A percentile compares a stretch with the other conserved stretches of the same genome.
phyloP scores from a whole-genome alignment of 441 rosid species.

The Viola pubescens region DNA sequence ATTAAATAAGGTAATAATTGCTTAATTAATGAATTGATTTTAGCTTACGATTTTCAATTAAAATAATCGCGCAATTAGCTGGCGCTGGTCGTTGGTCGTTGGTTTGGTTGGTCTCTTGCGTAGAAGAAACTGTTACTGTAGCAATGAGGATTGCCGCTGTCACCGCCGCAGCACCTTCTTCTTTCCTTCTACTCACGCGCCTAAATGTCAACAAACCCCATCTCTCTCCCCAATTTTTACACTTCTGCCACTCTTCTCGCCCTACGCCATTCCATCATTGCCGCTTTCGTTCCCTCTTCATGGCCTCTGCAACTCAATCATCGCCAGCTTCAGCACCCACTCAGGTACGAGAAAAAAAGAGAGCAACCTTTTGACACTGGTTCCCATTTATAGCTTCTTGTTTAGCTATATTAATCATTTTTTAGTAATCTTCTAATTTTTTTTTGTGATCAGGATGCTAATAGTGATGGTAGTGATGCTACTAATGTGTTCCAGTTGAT shows the following conservation, averaged over 20 bases:
- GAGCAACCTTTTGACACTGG: background rate
- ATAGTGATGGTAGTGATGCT: slow-evolving; percentile 37
- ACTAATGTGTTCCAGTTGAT: slow-evolving; percentile 55
- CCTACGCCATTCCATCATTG: slow-evolving; percentile 14
- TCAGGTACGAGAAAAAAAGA: slow-evolving; percentile 26
- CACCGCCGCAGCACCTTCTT: background rate
- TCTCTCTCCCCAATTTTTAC: slow-evolving; percentile 23
- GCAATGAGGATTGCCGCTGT: slow-evolving; percentile 22
- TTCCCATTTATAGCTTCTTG: slow-evolving; percentile 4
- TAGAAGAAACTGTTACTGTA: no score
- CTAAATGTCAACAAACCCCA: slow-evolving; percentile 15
- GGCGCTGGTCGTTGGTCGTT: slow-evolving; percentile 1
- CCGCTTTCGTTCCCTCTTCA: slow-evolving; percentile 23
- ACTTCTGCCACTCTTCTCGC: slow-evolving; percentile 23
- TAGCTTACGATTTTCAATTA: background rate
- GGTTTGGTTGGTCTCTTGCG: no score
- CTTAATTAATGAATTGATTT: no score
- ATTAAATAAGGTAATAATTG: no score
- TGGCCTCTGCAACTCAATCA: slow-evolving; percentile 65
- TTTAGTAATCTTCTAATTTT: slow-evolving; percentile 4
- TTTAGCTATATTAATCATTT: background rate
- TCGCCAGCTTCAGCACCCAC: slow-evolving; percentile 32
- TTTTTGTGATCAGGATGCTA: slow-evolving; percentile 41
- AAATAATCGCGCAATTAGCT: background rate
- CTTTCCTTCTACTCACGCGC: background rate